Evolutionary conservation across 345 rosid genomes (phyloP).

Genomic region (Pelargonium nanum): DNA sequence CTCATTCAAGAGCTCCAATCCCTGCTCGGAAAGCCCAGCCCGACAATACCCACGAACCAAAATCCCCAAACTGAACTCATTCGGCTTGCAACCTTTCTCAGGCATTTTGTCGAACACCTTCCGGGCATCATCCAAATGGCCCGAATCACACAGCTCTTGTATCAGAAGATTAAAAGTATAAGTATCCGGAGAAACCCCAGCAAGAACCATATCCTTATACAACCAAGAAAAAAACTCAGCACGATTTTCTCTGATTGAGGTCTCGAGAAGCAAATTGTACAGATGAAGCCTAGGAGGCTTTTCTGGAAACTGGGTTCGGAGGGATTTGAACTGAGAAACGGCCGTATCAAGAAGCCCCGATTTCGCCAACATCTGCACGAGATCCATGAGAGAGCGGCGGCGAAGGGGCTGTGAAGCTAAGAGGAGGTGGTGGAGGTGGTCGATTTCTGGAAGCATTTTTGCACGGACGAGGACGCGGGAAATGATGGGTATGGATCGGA

Average conservation of each 20-base stretch:
- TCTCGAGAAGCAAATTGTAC: slow-evolving; percentile 51
- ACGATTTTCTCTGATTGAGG: slow-evolving; percentile 34
- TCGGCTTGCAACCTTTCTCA: slow-evolving; percentile 64
- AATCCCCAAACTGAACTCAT: slow-evolving; percentile 73
- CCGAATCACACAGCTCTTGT: slow-evolving; percentile 48
- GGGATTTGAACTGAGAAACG: slow-evolving; percentile 43
- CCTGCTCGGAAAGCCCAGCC: slow-evolving; percentile 43
- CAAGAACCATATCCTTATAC: slow-evolving; percentile 59
- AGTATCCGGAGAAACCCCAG: slow-evolving; percentile 57
- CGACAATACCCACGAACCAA: slow-evolving; percentile 82
- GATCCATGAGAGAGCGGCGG: slow-evolving; percentile 31
- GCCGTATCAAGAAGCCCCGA: slow-evolving; percentile 41
- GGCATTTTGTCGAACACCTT: slow-evolving; percentile 79
- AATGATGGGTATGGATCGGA: slow-evolving; percentile 41
- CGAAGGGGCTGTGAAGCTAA: slow-evolving; percentile 22
- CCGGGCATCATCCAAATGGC: slow-evolving; percentile 55
- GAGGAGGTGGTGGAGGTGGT: slow-evolving; percentile 49
- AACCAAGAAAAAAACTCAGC: slow-evolving; percentile 55
- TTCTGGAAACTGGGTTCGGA: slow-evolving; percentile 43
- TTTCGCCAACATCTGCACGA: slow-evolving; percentile 37
- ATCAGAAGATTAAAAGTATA: slow-evolving; percentile 79
- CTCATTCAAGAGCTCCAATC: slow-evolving; percentile 47
- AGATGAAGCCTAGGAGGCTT: slow-evolving; percentile 32
- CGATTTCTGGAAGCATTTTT: slow-evolving; percentile 55
- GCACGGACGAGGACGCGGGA: slow-evolving; percentile 54